Base-by-base conservation (phyloP, 2,329 filamentous ascomycete genomes). In the Periconia macrospinosa region DNA sequence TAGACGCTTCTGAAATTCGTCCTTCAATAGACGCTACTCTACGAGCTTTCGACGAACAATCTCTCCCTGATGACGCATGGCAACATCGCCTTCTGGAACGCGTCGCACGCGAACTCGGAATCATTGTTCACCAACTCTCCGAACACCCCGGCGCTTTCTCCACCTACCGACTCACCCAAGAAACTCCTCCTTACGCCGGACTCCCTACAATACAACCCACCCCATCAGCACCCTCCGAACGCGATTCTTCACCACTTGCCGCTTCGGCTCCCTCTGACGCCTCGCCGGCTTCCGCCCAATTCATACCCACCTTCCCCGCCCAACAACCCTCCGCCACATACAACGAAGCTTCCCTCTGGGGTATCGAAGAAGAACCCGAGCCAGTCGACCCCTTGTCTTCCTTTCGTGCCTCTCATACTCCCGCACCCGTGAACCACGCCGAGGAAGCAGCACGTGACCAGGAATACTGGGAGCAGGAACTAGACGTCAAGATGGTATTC, bases 401-500 rank as follows among this genome's bases (percentile, higher is more conserved):
- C 76, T 68, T 80, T 56, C 62, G 62, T 54, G 55, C 58, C 41
- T 60, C 50, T 30, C 59, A 52, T 30, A 49, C 37, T 18, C 49
- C 56, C 42, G 45, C 49, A 53, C 44, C 52, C 42, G 61, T 56
- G 23, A 64, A 60, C 41, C 50, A 60, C 23, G 53, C 68, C 59
- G 67, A 73, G 41, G 63, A 74, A 41, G 43, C 76, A 15, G 71
- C 75, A 9, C 74, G 74, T 9, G 83, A 86, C 54, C 78, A 78
- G 19, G 90, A 94, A 35, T 94, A 96, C 68, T 99, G 94, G 94
- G 92, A 97, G 75, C 87, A 88, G 55, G 90, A 96, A 50, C 82
- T 97, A 6, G 92, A 97, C 67, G 85, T 97, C 60, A 90, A 89
- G 69, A 89, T 96, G 71, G 90, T 97, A 33, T 97, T 97, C 78